Base-by-base conservation (phyloP, 140 eudicot species). In the Senecio squalidus region DNA sequence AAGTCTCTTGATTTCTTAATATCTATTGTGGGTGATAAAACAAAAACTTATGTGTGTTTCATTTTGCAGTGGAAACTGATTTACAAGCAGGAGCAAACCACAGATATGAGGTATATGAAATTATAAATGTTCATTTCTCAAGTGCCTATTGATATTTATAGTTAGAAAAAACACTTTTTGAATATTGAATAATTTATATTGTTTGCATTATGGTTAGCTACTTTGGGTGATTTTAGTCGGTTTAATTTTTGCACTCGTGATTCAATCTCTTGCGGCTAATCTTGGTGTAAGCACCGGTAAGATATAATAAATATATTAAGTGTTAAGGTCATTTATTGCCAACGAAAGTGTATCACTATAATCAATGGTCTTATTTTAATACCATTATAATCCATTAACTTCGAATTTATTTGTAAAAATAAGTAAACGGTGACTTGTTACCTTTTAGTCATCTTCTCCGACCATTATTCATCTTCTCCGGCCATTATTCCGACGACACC, bases 61-160 rank as follows among this genome's bases (percentile, higher is more conserved):
- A 18, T 13, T n/a, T 34, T 31, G 66, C 74, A 80, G 86, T 80
- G 86, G 86, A 80, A 72, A 80, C 86, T 46, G 86, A 80, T 66
- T 62, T 80, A 72, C 86, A 80, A 76, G 86, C 86, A 56, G 86
- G 86, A 26, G 86, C 86, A 1, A 29, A 71, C 45, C 79, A 80
- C 36, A 34, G 79, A 43, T 80, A 75, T 29, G 86, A 80, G 82
- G 86, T 80, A 61, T 41, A 41, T 14, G 18, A 4, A 40, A 13
- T 17, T 14, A 14, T 38, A 16, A 13, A 36, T 6, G 43, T 15
- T 36, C 0, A 36, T 13, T 30, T 11, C 30, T 2, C 34, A 70
- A 31, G 20, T 27, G 22, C 59, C 18, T n/a, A n/a, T n/a, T n/a
- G n/a, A 64, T 50, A 26, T 28, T 58, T 38, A 4, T 55, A 17